Conservation (phyloP, 306 rosid species). For the Rubus idaeus region DNA sequence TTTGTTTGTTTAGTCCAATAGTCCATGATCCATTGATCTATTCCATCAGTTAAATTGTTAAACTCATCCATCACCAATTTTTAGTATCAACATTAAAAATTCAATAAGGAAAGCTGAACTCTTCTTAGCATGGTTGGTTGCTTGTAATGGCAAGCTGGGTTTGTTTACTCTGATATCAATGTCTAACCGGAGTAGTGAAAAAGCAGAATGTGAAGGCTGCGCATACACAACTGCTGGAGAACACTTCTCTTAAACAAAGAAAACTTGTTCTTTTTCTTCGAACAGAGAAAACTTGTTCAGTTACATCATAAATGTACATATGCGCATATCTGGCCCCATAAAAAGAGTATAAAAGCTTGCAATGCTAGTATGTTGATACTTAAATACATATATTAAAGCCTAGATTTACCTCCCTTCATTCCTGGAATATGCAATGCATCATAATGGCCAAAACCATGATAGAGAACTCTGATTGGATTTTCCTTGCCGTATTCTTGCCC, state of each 20-base stretch:
- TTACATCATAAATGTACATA: not conserved
- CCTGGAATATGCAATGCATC: conserved; percentile 74
- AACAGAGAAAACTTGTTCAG: not conserved
- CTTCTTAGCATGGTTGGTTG: no score
- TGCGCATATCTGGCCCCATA: not conserved
- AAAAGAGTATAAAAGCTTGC: not conserved
- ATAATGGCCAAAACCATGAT: conserved; percentile 89
- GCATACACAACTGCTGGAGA: not conserved
- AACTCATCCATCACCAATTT: no score
- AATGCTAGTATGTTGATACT: not conserved
- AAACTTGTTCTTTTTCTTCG: no score
- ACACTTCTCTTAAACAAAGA: not conserved
- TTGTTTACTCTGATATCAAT: no score
- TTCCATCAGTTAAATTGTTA: no score
- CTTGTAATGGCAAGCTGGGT: no score
- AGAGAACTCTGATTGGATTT: conserved; percentile 80
- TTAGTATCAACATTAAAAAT: no score
- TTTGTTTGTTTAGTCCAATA: no score
- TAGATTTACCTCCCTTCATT: conserved; percentile 42
- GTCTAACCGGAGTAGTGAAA: not conserved
- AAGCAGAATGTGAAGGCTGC: not conserved
- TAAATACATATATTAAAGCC: conserved; percentile 35
- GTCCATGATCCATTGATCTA: no score
- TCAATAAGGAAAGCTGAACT: no score
- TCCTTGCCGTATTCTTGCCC: conserved; percentile 85